Conservation (phyloP, 306 rosid species). For the Sechiopsis laciniata region DNA sequence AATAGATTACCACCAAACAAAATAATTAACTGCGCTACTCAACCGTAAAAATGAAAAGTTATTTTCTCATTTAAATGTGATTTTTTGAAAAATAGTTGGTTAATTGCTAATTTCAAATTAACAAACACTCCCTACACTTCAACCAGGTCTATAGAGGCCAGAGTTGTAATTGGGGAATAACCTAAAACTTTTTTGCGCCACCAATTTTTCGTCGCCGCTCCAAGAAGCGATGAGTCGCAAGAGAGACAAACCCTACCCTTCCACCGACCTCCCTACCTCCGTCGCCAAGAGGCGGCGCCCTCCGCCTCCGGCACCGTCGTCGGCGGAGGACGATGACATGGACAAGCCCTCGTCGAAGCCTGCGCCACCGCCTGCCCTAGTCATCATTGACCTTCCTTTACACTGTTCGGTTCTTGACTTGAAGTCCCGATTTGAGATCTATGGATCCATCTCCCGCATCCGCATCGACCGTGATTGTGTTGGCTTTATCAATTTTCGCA, state of each 20-base stretch:
- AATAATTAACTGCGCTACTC: too few relatives aligned
- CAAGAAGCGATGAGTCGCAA: conserved; percentile 55
- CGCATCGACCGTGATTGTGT: conserved; percentile 78
- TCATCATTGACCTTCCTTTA: conserved; percentile 56
- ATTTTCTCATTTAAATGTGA: too few relatives aligned
- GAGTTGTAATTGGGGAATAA: neutral
- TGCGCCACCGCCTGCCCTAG: conserved; percentile 68
- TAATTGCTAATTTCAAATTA: too few relatives aligned
- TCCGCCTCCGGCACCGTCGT: conserved; percentile 21
- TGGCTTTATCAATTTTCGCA: conserved; percentile 59
- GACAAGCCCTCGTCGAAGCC: conserved; percentile 43
- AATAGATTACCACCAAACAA: too few relatives aligned
- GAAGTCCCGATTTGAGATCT: conserved; percentile 90
- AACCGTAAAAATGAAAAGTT: too few relatives aligned
- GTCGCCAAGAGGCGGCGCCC: conserved; percentile 29
- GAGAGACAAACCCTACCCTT: conserved; percentile 54
- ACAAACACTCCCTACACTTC: too few relatives aligned
- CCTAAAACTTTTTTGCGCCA: neutral
- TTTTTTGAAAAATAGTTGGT: too few relatives aligned
- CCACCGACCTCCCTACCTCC: conserved; percentile 42
- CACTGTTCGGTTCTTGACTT: conserved; percentile 87
- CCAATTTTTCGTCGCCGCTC: neutral
- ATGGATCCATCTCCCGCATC: conserved; percentile 80
- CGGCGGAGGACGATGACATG: conserved; percentile 23
- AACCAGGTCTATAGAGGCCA: neutral